Evolutionary conservation across 1,284 basidiomycete genomes (phyloP).

Genomic region (Cutaneotrichosporon dermatis): DNA sequence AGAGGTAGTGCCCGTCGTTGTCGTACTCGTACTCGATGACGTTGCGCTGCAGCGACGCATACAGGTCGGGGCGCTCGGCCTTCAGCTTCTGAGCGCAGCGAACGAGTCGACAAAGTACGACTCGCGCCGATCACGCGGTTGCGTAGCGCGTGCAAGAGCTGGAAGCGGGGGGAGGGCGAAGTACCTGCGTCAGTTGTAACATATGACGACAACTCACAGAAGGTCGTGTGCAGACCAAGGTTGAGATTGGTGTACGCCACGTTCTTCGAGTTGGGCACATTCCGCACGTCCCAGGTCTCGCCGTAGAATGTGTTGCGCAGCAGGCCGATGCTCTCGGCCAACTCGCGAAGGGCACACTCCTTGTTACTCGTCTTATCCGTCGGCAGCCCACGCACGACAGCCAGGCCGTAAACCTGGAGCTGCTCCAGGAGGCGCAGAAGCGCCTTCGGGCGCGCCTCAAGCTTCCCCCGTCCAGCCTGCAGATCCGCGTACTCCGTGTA

Average conservation of each 20-base stretch:
- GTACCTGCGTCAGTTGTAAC: conserved; percentile 56
- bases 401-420: conserved; percentile 53
- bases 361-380: conserved; percentile 56
- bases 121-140: conserved; percentile 77
- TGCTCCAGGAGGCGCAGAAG: conserved; percentile 34
- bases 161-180: conserved; percentile 80
- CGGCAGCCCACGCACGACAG: conserved; percentile 58
- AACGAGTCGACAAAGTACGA: conserved; percentile 87
- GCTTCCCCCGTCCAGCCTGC: conserved; percentile 1
- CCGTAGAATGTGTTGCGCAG: conserved; percentile 90
- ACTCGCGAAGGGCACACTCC: conserved; percentile 61
- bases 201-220: conserved; percentile 57
- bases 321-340: conserved; percentile 67
- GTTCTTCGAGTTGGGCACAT: conserved; percentile 66
- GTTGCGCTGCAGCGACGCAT: conserved; percentile 53
- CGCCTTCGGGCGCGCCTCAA: conserved; percentile 10
- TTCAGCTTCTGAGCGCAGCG: conserved; percentile 56
- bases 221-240: conserved; percentile 87
- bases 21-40: conserved; percentile 84
- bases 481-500: conserved; percentile 14
- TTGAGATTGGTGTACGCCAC: conserved; percentile 93
- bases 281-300: conserved; percentile 82
- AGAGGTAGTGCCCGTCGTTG: conserved; percentile 83
- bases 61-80: conserved; percentile 48
- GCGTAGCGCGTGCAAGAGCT: conserved; percentile 82